Conservation (phyloP, 345 rosid genomes). For the Durio zibethinus region DNA sequence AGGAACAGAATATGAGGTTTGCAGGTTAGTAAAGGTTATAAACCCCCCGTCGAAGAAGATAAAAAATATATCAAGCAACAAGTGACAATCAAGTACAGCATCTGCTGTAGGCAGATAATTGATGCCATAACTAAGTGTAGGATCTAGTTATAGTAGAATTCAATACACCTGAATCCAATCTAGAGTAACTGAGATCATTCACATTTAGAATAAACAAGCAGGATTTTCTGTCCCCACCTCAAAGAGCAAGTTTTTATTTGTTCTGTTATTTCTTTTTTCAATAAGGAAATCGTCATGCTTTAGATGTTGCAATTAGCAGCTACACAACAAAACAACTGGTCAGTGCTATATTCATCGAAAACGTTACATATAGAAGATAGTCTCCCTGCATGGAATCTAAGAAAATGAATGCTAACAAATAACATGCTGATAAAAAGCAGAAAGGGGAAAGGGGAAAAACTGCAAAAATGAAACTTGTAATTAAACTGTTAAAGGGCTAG, state of each 20-base stretch:
- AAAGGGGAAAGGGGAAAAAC: background rate
- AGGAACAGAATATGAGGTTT: background rate
- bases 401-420: background rate
- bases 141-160: background rate
- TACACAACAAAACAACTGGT: background rate
- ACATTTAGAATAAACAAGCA: background rate
- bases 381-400: slow-evolving; percentile 10
- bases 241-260: background rate
- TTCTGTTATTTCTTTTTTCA: background rate
- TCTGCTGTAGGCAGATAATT: background rate
- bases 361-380: background rate
- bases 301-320: background rate
- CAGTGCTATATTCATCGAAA: background rate
- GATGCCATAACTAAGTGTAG: background rate
- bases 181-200: background rate
- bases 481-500: background rate
- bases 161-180: background rate
- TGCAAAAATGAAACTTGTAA: background rate
- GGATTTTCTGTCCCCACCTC: background rate
- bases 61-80: background rate
- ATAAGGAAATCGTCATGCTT: background rate
- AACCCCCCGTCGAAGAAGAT: background rate
- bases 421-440: background rate
- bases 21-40: background rate
- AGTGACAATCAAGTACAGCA: background rate